These are phyloP conservation scores for Thyridium curvatum DNA, from an alignment of 2,329 filamentous ascomycete species.

Conservation along the genomic window DNA sequence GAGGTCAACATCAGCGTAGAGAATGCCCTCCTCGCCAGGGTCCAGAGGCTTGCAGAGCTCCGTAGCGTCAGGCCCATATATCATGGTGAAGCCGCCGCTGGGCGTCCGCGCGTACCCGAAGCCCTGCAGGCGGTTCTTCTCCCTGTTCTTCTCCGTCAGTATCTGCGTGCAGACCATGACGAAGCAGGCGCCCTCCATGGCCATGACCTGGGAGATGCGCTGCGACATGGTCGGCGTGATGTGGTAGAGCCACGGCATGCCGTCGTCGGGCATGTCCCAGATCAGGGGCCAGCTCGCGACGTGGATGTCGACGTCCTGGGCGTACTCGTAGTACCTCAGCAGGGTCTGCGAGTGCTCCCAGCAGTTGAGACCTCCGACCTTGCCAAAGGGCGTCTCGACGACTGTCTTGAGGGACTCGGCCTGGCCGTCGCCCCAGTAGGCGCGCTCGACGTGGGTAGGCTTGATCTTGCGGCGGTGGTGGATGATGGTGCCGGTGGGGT, in stretches of 20 bases:
- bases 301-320: slow-evolving; percentile 16
- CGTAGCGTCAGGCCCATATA: slow-evolving; percentile 14
- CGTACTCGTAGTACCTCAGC: slow-evolving; percentile 21
- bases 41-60: slow-evolving; percentile 10
- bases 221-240: slow-evolving; percentile 28
- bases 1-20: slow-evolving; percentile 29
- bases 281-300: slow-evolving; percentile 27
- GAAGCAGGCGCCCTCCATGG: slow-evolving; percentile 48
- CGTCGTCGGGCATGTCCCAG: slow-evolving; percentile 14
- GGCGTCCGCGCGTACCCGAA: slow-evolving; percentile 8
- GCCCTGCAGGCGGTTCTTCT: slow-evolving; percentile 26
- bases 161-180: slow-evolving; percentile 47
- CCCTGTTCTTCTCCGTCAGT: slow-evolving; percentile 34
- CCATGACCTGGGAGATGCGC: slow-evolving; percentile 44
- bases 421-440: slow-evolving; percentile 48
- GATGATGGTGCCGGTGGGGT: slow-evolving; percentile 33
- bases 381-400: slow-evolving; percentile 40
- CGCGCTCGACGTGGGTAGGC: slow-evolving; percentile 40
- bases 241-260: slow-evolving; percentile 21
- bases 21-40: slow-evolving; percentile 22
- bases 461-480: slow-evolving; percentile 44
- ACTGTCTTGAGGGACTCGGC: slow-evolving; percentile 50
- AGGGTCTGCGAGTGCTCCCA: slow-evolving; percentile 52
- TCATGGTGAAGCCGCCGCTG: slow-evolving; percentile 13
- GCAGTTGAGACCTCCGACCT: slow-evolving; percentile 47